Percentiles rank a stretch among this genome's conserved stretches.
Conservation (phyloP, 257 asterid genomes). For the Verbascum thapsus region DNA sequence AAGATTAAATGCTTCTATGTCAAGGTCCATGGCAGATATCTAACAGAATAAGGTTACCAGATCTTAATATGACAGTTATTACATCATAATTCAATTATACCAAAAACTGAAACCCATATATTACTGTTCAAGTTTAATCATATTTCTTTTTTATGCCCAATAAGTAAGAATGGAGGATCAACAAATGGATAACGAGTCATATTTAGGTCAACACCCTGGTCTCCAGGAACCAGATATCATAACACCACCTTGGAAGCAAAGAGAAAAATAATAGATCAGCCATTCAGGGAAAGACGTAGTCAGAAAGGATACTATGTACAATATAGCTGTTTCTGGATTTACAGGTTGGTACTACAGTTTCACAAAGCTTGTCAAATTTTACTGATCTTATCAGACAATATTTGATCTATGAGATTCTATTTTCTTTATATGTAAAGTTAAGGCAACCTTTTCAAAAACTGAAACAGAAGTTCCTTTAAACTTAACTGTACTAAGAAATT, state of each 20-base stretch:
- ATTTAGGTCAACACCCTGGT: neutral
- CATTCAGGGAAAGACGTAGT: neutral
- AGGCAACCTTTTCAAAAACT: conserved; percentile 17
- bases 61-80: neutral
- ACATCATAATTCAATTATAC: neutral
- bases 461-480: conserved; percentile 17
- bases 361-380: conserved; percentile 13
- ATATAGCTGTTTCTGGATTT: conserved; percentile 19
- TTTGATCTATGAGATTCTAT: neutral
- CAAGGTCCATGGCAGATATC: neutral
- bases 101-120: neutral
- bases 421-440: conserved; percentile 21
- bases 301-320: neutral
- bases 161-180: conserved; percentile 15
- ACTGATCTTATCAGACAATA: conserved; percentile 20
- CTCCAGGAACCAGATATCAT: conserved; percentile 5
- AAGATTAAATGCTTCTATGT: conserved; percentile 3
- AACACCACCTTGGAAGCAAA: conserved; percentile 1
- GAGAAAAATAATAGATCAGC: conserved; percentile 9
- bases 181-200: neutral
- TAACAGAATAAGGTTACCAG: conserved; percentile 10
- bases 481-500: conserved; percentile 9
- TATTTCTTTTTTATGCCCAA: neutral
- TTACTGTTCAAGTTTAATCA: neutral
- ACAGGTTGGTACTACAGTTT: conserved; percentile 16